phyloP scores from a whole-genome alignment of 2,329 filamentous ascomycete species.

The Beauveria scarabaeidicola region DNA sequence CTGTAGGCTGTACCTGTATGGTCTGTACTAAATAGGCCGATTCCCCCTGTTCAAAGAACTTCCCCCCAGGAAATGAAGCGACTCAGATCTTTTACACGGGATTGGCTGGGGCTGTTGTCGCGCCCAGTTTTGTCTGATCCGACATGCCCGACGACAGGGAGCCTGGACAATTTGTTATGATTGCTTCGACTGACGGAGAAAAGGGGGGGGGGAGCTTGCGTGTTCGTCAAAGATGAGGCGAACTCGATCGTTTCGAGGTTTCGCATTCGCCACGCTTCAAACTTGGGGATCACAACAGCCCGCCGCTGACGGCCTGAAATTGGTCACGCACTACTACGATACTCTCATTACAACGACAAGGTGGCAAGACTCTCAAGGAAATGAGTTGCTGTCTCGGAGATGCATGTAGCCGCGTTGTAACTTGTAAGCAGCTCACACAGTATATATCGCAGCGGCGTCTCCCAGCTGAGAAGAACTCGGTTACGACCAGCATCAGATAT shows the following conservation, averaged over 20 bases:
- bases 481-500: background rate
- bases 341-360: background rate
- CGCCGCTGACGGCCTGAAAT: background rate
- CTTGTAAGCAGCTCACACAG: background rate
- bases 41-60: too few species aligned
- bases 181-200: background rate
- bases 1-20: too few species aligned
- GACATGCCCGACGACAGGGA: background rate
- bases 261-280: background rate
- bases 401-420: background rate
- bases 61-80: slow-evolving; percentile 8
- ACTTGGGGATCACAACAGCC: background rate
- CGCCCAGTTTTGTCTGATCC: background rate
- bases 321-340: background rate
- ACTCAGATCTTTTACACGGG: slow-evolving; percentile 6
- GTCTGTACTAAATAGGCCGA: too few species aligned
- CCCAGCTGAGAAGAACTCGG: background rate
- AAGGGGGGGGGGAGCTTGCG: background rate
- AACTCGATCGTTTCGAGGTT: background rate
- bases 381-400: background rate
- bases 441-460: too few species aligned
- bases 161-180: background rate
- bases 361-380: background rate
- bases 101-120: background rate
- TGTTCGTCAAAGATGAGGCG: background rate